Evolutionary conservation across 345 rosid genomes (phyloP).

Genomic region (Raphanus sativus): DNA sequence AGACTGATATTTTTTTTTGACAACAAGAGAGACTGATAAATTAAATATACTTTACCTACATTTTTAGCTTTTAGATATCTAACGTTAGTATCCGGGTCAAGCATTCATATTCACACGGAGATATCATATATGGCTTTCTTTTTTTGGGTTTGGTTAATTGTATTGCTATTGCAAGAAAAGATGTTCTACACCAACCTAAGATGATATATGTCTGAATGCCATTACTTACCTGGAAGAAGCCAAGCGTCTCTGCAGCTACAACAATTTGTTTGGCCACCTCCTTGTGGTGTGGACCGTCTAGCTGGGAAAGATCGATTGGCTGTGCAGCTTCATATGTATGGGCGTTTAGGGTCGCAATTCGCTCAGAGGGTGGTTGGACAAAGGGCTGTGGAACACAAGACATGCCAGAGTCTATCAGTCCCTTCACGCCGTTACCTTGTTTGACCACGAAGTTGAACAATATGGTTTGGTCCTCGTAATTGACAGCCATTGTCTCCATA

Average conservation of each 20-base stretch:
- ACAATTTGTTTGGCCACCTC: constrained; percentile 41
- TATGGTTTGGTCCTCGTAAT: constrained; percentile 38
- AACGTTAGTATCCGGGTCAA: neutral
- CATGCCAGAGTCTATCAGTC: constrained; percentile 50
- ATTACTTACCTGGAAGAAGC: constrained; percentile 47
- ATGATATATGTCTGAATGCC: neutral
- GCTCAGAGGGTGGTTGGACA: constrained; percentile 43
- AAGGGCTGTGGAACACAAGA: constrained; percentile 44
- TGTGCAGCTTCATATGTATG: neutral
- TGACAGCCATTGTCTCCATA: constrained; percentile 17
- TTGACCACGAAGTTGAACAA: constrained; percentile 51
- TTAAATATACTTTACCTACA: neutral
- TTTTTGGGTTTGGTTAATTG: neutral
- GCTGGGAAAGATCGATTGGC: constrained; percentile 49
- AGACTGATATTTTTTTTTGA: too few relatives aligned
- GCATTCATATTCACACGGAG: neutral
- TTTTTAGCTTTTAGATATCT: neutral
- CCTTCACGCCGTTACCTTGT: constrained; percentile 59
- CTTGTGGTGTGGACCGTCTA: constrained; percentile 45
- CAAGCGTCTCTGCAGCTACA: constrained; percentile 51
- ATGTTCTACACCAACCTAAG: neutral
- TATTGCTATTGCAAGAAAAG: neutral
- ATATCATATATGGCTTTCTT: neutral
- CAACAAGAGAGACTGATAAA: too few relatives aligned
- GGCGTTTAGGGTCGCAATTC: constrained; percentile 43